phyloP scores from a whole-genome alignment of 164 flowering plant genomes.

The Annona squamosa region DNA sequence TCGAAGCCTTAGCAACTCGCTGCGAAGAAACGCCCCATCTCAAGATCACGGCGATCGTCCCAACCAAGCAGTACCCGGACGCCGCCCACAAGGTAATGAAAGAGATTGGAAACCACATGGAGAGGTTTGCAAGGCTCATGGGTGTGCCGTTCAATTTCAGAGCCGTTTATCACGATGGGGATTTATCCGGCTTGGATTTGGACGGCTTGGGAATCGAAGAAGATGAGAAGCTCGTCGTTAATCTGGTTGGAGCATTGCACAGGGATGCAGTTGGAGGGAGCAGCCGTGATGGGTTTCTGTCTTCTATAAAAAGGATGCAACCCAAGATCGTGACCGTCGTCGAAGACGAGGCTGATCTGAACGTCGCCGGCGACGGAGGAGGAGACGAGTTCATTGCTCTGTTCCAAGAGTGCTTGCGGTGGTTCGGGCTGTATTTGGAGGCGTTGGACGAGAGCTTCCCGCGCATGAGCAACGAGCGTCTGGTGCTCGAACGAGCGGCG shows the following conservation, averaged over 20 bases:
- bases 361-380: constrained; percentile 49
- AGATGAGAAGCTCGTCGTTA: constrained; percentile 74
- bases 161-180: constrained; percentile 50
- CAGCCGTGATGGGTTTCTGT: constrained; percentile 41
- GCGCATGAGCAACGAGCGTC: constrained; percentile 64
- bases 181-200: constrained; percentile 50
- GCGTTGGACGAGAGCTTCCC: constrained; percentile 70
- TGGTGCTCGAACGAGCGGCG: constrained; percentile 77
- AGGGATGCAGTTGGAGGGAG: constrained; percentile 25
- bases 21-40: constrained; percentile 81
- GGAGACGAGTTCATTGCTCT: constrained; percentile 44
- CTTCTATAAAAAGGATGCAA: constrained; percentile 38
- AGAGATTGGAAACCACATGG: constrained; percentile 74
- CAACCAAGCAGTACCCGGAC: constrained; percentile 16
- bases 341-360: constrained; percentile 84
- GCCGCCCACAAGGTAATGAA: constrained; percentile 61
- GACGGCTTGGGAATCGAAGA: constrained; percentile 42
- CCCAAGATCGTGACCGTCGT: constrained; percentile 80
- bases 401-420: constrained; percentile 61
- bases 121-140: constrained; percentile 93
- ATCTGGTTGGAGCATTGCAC: constrained; percentile 59
- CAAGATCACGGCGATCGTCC: constrained; percentile 59
- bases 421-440: constrained; percentile 80
- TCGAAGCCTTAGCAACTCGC: constrained; percentile 87
- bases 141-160: constrained; percentile 87